A percentile compares a stretch with the other conserved stretches of the same genome.
These are phyloP conservation scores for Musa acuminata DNA, from an alignment of 176 grass and related monocot genomes.

Conservation along the genomic window DNA sequence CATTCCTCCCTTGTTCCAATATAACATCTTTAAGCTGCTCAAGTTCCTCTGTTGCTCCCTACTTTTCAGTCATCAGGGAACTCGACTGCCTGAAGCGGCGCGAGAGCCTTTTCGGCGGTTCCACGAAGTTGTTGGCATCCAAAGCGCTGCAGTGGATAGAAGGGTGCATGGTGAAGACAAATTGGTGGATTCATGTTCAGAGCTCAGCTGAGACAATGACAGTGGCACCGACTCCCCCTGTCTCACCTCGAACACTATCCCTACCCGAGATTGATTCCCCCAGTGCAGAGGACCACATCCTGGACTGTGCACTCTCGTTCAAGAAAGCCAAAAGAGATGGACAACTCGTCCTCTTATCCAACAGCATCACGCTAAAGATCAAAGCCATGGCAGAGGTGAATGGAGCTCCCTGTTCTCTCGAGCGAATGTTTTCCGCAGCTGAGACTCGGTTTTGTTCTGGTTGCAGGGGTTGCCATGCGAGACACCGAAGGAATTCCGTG, in stretches of 20 bases:
- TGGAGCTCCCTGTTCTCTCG: background rate
- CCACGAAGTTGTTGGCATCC: constrained; percentile 47
- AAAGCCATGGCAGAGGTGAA: constrained; percentile 97
- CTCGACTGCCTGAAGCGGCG: constrained; percentile 63
- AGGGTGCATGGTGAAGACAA: constrained; percentile 56
- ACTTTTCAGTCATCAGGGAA: constrained; percentile 67
- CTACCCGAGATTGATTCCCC: constrained; percentile 48
- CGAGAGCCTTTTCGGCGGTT: constrained; percentile 50
- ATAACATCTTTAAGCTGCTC: constrained; percentile 2
- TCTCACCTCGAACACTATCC: constrained; percentile 42
- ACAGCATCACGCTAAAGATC: constrained; percentile 68
- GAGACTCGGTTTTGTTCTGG: background rate
- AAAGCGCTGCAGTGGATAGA: constrained; percentile 73
- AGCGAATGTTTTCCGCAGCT: background rate
- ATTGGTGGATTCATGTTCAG: constrained; percentile 89
- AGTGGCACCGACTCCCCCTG: constrained; percentile 65
- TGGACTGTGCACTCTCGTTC: constrained; percentile 55
- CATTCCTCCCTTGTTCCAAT: background rate
- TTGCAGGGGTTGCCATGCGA: constrained; percentile 70
- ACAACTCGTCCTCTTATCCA: constrained; percentile 53
- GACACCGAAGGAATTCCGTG: constrained; percentile 60
- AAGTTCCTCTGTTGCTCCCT: background rate
- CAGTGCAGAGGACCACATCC: constrained; percentile 54
- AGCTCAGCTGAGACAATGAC: constrained; percentile 56
- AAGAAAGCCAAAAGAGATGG: constrained; percentile 29